phyloP scores from a whole-genome alignment of 202 grass and related monocot species.

The Bolboschoenoplectus hybrid region DNA sequence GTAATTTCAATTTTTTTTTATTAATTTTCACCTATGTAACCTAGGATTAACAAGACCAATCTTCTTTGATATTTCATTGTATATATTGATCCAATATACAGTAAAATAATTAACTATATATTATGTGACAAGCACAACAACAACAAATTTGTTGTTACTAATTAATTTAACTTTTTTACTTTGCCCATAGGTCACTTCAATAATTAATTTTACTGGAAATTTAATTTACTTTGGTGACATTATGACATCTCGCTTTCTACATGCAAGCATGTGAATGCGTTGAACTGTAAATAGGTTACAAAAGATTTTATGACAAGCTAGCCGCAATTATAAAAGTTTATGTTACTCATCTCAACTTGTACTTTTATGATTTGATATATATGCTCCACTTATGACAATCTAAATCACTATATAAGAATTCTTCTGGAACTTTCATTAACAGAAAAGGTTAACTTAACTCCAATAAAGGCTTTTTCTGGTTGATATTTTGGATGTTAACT shows the following conservation, averaged over 20 bases:
- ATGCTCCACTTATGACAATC: not conserved
- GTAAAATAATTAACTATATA: too few relatives aligned
- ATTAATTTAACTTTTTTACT: not conserved
- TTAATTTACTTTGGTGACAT: not conserved
- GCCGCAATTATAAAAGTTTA: not conserved
- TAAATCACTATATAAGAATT: not conserved
- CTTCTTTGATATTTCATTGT: not conserved
- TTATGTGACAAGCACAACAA: not conserved
- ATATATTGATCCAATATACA: too few relatives aligned
- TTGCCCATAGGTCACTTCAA: not conserved
- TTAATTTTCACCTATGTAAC: not conserved
- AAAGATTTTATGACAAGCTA: conserved; percentile 15
- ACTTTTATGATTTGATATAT: conserved; percentile 25
- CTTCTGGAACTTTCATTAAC: not conserved
- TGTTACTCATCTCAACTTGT: conserved; percentile 15
- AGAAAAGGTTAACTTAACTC: not conserved
- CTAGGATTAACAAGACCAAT: not conserved
- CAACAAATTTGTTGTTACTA: not conserved
- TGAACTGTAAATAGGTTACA: not conserved
- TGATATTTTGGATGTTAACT: not conserved
- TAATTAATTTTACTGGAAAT: not conserved
- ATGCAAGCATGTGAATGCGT: conserved; percentile 9
- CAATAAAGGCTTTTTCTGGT: not conserved
- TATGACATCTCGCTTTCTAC: not conserved
- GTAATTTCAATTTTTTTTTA: too few relatives aligned